Base-by-base conservation (phyloP, 805 yeast genomes). In the Cephaloascus albidus region DNA sequence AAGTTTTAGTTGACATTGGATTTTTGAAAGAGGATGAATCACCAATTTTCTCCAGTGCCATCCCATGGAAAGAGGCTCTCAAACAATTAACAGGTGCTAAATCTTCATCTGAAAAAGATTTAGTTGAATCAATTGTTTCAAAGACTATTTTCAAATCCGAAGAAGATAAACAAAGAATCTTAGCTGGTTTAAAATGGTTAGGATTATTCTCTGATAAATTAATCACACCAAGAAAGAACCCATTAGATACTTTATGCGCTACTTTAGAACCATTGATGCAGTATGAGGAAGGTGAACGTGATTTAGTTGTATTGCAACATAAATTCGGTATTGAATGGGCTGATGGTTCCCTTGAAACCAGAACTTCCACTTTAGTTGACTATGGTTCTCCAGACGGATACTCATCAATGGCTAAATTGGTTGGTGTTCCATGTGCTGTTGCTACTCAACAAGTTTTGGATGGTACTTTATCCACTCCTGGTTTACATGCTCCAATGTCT, bases 341-440 rank as follows among this genome's bases (percentile, higher is more conserved):
- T 41, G 93, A 93, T 55, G 97, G 97, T 50, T 63, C 78, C 48
- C 76, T 74, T 40, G 97, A 93, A 70, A 76, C 82, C 46, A 88
- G 97, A 75, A 89, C 97, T 42, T 85, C 97, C 17, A 93, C 98
- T 43, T 72, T 93, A 58, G 90, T 89, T 30, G 96, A 88, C 64
- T 86, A 85, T 65, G 98, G 98, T 70, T 83, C 83, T 53, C 68
- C 76, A 45, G 87, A 89, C 44, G 90, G 93, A 40, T 93, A 90
- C 80, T 83, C 95, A 33, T 89, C 97, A 28, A 93, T 93, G 98
- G 98, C 98, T 50, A 89, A 90, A 61, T 77, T 86, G 48, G 98
- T 93, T 40, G 98, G 98, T 71, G 90, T 88, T 47, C 98, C 98
- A 50, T 90, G 96, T 68, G 96, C 96, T 40, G 95, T 93, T 60